phyloP scores from a whole-genome alignment of 306 rosid genomes.

The Trifolium repens region DNA sequence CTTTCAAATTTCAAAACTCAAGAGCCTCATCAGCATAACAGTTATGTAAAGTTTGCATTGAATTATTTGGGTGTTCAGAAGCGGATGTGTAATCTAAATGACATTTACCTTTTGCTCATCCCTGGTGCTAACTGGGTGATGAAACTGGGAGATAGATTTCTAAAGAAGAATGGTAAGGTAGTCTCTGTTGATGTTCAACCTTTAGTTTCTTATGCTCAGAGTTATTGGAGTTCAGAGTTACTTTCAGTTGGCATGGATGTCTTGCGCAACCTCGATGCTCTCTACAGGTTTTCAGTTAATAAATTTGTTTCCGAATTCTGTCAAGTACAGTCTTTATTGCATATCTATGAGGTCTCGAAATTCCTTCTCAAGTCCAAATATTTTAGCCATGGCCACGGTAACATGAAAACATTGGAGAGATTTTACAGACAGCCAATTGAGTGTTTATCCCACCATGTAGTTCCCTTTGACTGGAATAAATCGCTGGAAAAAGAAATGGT shows the following conservation, averaged over 20 bases:
- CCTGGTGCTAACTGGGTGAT: constrained; percentile 69
- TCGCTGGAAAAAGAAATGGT: constrained; percentile 45
- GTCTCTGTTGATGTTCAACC: constrained; percentile 45
- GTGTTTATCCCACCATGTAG: constrained; percentile 26
- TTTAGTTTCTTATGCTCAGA: constrained; percentile 49
- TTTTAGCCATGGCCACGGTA: constrained; percentile 23
- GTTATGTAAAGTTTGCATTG: constrained; percentile 55
- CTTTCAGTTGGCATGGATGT: constrained; percentile 57
- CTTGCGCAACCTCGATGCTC: constrained; percentile 51
- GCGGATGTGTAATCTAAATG: constrained; percentile 31
- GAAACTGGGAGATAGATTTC: constrained; percentile 39
- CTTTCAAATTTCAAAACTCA: constrained; percentile 47
- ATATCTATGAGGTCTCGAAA: constrained; percentile 54
- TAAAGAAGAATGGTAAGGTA: constrained; percentile 48
- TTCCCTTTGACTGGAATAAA: constrained; percentile 55
- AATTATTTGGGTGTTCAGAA: constrained; percentile 60
- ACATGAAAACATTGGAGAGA: constrained; percentile 26
- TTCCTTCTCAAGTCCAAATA: constrained; percentile 49
- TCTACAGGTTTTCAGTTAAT: constrained; percentile 40
- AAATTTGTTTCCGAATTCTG: constrained; percentile 27
- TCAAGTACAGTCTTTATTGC: constrained; percentile 47
- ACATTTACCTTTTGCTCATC: constrained; percentile 49
- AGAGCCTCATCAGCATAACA: constrained; percentile 35
- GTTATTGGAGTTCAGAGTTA: constrained; percentile 65
- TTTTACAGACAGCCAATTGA: constrained; percentile 38